Evolutionary conservation across 1,139 yeast species (phyloP).

Genomic region (Saccharomyces hybrid): DNA sequence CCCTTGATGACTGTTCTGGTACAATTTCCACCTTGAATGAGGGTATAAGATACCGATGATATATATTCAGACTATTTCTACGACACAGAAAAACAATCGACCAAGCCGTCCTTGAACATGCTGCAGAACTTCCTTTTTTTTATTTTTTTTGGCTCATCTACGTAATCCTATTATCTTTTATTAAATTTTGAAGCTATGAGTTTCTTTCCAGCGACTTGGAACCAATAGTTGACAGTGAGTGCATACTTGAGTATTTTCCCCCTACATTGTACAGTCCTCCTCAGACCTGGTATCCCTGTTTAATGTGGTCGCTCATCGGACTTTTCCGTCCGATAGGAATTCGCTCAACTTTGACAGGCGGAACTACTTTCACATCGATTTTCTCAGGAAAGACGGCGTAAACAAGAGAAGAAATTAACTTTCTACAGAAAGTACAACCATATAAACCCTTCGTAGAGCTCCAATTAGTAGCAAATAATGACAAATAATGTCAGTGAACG

Average conservation of each 20-base stretch:
- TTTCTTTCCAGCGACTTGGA: background rate
- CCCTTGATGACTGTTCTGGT: no score
- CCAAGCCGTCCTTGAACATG: no score
- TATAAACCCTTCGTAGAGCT: background rate
- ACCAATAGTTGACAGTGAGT: background rate
- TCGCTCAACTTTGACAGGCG: constrained; percentile 1
- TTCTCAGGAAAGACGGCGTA: background rate
- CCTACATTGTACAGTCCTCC: background rate
- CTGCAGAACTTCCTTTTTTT: no score
- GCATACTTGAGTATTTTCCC: background rate
- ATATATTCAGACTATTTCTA: no score
- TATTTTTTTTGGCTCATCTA: no score
- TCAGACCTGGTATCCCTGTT: background rate
- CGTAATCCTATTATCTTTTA: no score
- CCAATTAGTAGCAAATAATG: background rate
- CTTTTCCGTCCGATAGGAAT: background rate
- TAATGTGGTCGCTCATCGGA: background rate
- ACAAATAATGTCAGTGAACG: constrained; percentile 9
- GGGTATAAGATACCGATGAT: no score
- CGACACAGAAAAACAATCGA: no score
- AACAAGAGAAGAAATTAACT: background rate
- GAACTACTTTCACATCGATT: background rate
- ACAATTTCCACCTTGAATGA: no score
- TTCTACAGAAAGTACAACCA: background rate
- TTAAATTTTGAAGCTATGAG: no score